A percentile compares a stretch with the other conserved stretches of the same genome.
Conservation (phyloP, 768 basidiomycete genomes). For the Saitozyma sp. region DNA sequence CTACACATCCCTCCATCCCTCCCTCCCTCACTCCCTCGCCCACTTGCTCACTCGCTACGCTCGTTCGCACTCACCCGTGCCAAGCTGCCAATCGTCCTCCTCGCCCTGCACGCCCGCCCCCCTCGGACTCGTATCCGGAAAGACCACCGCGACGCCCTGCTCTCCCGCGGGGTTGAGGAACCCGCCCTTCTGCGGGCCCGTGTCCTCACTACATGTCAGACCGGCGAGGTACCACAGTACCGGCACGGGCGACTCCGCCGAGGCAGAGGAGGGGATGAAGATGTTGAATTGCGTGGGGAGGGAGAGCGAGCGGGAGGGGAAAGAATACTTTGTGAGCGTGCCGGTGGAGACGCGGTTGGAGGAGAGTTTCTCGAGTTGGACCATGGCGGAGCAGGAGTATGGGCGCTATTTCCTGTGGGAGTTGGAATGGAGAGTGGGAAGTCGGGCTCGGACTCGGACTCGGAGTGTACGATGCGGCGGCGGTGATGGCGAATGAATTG, state of each 20-base stretch:
- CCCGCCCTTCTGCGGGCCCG: conserved; percentile 86
- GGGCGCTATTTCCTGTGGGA: no score
- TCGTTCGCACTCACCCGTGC: conserved; percentile 73
- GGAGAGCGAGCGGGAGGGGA: conserved; percentile 42
- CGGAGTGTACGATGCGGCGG: no score
- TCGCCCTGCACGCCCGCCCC: conserved; percentile 78
- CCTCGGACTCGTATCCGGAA: conserved; percentile 94
- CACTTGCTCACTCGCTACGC: conserved; percentile 89
- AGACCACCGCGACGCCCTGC: conserved; percentile 84
- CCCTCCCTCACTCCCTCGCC: conserved; percentile 56
- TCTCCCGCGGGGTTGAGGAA: conserved; percentile 82
- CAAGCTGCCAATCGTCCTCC: conserved; percentile 77
- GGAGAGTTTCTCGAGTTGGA: conserved; percentile 66
- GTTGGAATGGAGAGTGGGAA: no score
- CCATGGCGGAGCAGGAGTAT: conserved; percentile 16
- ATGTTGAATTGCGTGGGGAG: conserved; percentile 75
- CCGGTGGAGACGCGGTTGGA: conserved; percentile 79
- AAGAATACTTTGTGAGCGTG: conserved; percentile 70
- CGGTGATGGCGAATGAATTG: no score
- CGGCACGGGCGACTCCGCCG: conserved; percentile 58
- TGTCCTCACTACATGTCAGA: conserved; percentile 58
- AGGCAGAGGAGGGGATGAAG: conserved; percentile 71
- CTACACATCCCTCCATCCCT: not conserved
- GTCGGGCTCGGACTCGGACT: no score
- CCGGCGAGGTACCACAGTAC: conserved; percentile 87